Base-by-base conservation (phyloP, 257 asterid species). In the Forsythia viridissima region DNA sequence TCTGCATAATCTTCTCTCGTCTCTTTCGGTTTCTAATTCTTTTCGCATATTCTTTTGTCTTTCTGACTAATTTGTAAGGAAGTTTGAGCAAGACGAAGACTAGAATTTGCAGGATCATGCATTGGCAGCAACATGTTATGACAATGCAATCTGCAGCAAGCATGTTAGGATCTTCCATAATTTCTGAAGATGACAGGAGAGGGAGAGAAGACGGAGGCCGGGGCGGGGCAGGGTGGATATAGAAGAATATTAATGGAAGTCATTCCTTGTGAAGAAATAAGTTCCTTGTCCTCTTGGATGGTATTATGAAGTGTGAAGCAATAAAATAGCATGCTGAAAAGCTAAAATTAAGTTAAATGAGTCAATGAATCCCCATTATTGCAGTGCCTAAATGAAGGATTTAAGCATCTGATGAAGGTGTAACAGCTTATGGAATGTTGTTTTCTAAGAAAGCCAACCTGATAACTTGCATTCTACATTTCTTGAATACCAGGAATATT, bases 111-210 rank as follows among this genome's bases (percentile, higher is more conserved):
- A 94, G 87, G 78, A 94, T 80, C 91, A 94, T 79, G 85, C 97
- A 92, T 68, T 91, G 91, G 73, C 97, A 94, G 86, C 98, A 94
- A 70, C 98, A 94, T 24, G 88, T 89, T 61, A 94, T 43, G 80
- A 94, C 97, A 65, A 92, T 79, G 85, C 98, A 92, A 57, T 94
- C 98, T 9, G 97, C 97, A 16, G 94, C 97, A 39, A 87, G 77
- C 70, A 81, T 78, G 84, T 89, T 91, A 20, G 72, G 71, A 78
- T 94, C 98, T 73, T 86, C 94, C 97, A 92, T 94, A 72, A 75
- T 74, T 80, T 42, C 30, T 72, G 30, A 51, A 71, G 61, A 78
- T 20, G 68, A 80, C 40, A n/a, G 18, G 40, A 48, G n/a, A 7
- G 80, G 44, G 34, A 36, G 69, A 11, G 5, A 48, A 34, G 73